These are phyloP conservation scores for Pilatotrama ljubarskyi DNA, from an alignment of 768 basidiomycete genomes.

Conservation along the genomic window DNA sequence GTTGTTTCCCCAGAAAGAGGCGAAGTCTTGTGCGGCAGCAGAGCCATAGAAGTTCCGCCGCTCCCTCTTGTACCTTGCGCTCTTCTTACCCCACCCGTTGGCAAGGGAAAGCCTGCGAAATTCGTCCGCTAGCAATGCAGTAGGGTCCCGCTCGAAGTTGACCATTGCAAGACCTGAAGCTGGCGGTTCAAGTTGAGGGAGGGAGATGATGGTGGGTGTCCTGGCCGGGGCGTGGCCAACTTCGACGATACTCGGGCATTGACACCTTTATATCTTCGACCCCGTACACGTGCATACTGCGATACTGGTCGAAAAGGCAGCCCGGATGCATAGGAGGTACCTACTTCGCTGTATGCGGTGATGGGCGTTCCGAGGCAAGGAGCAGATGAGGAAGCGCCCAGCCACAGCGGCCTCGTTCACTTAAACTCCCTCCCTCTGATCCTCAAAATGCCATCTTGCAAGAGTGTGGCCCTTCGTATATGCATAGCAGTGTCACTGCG, in stretches of 20 bases:
- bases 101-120: background rate
- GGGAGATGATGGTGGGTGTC: background rate
- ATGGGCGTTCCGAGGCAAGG: background rate
- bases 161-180: background rate
- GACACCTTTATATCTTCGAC: no score
- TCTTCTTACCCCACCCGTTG: background rate
- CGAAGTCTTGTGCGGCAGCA: background rate
- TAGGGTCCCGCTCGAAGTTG: background rate
- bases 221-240: background rate
- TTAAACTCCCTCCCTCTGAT: no score
- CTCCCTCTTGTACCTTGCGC: background rate
- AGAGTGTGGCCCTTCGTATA: no score
- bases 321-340: no score
- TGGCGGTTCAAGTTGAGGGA: no score
- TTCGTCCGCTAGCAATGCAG: background rate
- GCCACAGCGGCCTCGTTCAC: background rate
- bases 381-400: background rate
- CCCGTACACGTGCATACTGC: no score
- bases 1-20: background rate
- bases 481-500: slow-evolving; percentile 2
- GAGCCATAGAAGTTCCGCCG: background rate
- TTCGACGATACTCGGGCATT: no score
- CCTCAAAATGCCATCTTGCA: no score
- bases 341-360: background rate
- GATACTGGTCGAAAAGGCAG: no score